Percentiles rank a stretch among this genome's conserved stretches.
Conservation (phyloP, 345 rosid species). For the Eucalyptus lansdowneana region DNA sequence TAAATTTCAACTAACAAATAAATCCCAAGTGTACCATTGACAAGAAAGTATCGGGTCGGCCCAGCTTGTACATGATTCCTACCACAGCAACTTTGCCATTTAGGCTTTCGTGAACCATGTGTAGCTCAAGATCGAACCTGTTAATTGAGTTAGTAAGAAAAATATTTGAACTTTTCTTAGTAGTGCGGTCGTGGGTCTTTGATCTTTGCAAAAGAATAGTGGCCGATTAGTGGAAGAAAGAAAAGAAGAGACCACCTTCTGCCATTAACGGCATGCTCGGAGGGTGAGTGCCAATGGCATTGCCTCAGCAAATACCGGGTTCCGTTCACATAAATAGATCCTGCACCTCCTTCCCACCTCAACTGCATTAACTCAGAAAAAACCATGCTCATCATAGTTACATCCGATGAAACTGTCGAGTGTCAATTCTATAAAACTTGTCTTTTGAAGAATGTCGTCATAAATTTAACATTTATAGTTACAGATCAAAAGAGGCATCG, state of each 20-base stretch:
- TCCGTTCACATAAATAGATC: conserved; percentile 23
- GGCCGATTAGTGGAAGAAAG: not conserved
- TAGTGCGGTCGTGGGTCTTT: not conserved
- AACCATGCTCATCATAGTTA: not conserved
- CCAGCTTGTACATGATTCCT: conserved; percentile 56
- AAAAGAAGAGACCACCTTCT: conserved; percentile 6
- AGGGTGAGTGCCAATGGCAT: conserved; percentile 54
- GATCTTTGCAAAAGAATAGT: not conserved
- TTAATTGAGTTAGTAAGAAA: not conserved
- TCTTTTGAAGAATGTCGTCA: not conserved
- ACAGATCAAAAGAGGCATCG: not conserved
- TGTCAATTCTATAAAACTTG: not conserved
- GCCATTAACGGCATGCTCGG: conserved; percentile 46
- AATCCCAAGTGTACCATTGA: conserved; percentile 18
- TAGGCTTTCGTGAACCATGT: conserved; percentile 63
- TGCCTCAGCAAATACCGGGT: conserved; percentile 23
- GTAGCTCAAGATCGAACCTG: conserved; percentile 58
- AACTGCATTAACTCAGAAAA: conserved; percentile 21
- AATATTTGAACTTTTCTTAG: not conserved
- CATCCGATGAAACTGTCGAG: not conserved
- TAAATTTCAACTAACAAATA: not conserved
- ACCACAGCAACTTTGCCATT: conserved; percentile 55
- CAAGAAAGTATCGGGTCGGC: conserved; percentile 59
- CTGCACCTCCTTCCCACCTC: conserved; percentile 36
- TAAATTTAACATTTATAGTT: not conserved